phyloP scores from a whole-genome alignment of 768 basidiomycete genomes.

The Lentinula raphanica region DNA sequence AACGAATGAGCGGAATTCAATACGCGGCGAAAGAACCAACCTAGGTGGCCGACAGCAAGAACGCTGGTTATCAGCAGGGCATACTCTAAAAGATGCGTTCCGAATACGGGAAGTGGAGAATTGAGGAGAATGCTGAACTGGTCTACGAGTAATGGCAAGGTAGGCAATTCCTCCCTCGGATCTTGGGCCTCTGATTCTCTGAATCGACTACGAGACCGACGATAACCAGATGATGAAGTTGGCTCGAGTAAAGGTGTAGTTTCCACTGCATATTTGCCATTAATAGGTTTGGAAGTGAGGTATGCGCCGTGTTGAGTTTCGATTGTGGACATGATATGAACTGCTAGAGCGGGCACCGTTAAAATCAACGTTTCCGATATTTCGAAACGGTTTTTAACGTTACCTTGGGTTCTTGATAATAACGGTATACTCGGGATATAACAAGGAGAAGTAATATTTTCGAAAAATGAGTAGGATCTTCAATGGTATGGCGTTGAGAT shows the following conservation, averaged over 20 bases:
- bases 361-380: not conserved
- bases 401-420: not conserved
- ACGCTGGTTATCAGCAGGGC: constrained; percentile 62
- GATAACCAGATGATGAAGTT: not conserved
- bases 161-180: not conserved
- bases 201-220: not conserved
- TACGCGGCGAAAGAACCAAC: not conserved
- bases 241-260: not conserved
- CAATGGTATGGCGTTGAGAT: not conserved
- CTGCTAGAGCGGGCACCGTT: not conserved
- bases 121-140: not conserved
- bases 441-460: not conserved
- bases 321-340: not conserved
- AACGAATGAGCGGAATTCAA: not conserved
- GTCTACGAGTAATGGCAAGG: not conserved
- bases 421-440: not conserved
- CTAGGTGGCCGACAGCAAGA: constrained; percentile 70
- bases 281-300: not conserved
- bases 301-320: constrained; percentile 4
- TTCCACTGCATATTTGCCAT: not conserved
- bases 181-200: not conserved
- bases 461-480: not conserved
- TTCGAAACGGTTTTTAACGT: not conserved
- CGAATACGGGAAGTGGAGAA: constrained; percentile 3
- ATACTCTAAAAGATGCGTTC: constrained; percentile 61